phyloP scores from a whole-genome alignment of 768 basidiomycete species.

The Scleroderma bovista region DNA sequence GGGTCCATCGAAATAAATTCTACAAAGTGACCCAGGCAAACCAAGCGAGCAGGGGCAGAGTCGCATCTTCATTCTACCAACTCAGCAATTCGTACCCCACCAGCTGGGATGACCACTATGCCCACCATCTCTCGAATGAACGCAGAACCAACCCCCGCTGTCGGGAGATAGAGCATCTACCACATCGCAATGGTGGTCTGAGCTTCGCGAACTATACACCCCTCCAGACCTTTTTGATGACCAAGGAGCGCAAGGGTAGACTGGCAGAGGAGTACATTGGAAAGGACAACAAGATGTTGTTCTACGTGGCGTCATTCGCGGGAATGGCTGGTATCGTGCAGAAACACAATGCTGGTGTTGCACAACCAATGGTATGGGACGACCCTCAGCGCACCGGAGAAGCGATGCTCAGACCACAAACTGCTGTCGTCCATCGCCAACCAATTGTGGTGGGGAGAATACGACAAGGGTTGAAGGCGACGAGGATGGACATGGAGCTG shows the following conservation, averaged over 20 bases:
- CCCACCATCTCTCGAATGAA: conserved; percentile 14
- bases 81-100: conserved; percentile 17
- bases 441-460: conserved; percentile 43
- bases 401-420: conserved; percentile 25
- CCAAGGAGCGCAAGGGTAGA: conserved; percentile 54
- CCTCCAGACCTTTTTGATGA: conserved; percentile 50
- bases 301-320: conserved; percentile 28
- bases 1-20: conserved; percentile 53
- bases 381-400: conserved; percentile 23
- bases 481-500: conserved; percentile 29
- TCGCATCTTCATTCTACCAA: conserved; percentile 21
- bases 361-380: conserved; percentile 23
- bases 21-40: conserved; percentile 25
- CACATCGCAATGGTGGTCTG: conserved; percentile 60
- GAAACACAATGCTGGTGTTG: conserved; percentile 13
- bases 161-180: conserved; percentile 51
- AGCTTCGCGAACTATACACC: conserved; percentile 49
- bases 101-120: conserved; percentile 24
- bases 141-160: conserved; percentile 19
- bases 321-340: conserved; percentile 22
- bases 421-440: conserved; percentile 25
- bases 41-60: conserved; percentile 4
- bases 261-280: conserved; percentile 34
- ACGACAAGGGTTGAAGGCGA: conserved; percentile 35
- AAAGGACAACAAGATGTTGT: conserved; percentile 6